These are phyloP conservation scores for Neocatenulostroma microsporum DNA, from an alignment of 2,329 filamentous ascomycete species.

Conservation along the genomic window DNA sequence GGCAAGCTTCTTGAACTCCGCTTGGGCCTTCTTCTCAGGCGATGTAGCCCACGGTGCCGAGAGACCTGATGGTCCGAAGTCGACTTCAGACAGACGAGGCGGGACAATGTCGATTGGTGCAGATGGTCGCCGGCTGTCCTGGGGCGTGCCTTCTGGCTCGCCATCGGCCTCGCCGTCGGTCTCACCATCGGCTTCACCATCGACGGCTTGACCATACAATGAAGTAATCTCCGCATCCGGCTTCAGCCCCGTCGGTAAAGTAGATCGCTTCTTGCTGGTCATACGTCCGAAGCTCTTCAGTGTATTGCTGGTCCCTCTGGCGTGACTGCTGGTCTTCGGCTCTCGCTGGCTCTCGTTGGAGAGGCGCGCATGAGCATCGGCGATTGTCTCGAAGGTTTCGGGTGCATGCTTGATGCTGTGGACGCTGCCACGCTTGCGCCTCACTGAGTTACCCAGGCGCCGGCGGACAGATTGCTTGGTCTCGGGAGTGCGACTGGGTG, in stretches of 20 bases:
- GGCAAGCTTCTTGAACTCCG: slow-evolving; percentile 5
- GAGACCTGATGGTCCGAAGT: slow-evolving; percentile 17
- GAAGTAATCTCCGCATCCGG: too few species aligned
- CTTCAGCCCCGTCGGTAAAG: too few species aligned
- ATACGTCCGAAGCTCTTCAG: slow-evolving; percentile 15
- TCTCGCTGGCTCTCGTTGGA: background rate
- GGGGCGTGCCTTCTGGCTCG: too few species aligned
- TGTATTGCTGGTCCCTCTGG: slow-evolving; percentile 16
- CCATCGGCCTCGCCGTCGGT: background rate
- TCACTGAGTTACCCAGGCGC: too few species aligned
- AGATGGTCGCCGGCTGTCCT: too few species aligned
- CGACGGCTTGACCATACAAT: too few species aligned
- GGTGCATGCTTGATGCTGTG: background rate
- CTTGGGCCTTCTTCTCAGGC: too few species aligned
- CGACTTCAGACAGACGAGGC: too few species aligned
- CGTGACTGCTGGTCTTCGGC: slow-evolving; percentile 6
- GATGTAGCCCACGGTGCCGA: background rate
- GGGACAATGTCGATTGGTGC: slow-evolving; percentile 22
- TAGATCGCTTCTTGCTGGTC: slow-evolving; percentile 5
- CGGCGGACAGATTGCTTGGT: too few species aligned
- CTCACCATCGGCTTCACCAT: background rate
- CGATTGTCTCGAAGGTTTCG: slow-evolving; percentile 16
- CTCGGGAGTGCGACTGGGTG: too few species aligned
- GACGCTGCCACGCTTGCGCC: background rate
- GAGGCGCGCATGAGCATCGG: slow-evolving; percentile 6